Evolutionary conservation across 306 rosid genomes (phyloP).

Genomic region (Casuarina equisetifolia): DNA sequence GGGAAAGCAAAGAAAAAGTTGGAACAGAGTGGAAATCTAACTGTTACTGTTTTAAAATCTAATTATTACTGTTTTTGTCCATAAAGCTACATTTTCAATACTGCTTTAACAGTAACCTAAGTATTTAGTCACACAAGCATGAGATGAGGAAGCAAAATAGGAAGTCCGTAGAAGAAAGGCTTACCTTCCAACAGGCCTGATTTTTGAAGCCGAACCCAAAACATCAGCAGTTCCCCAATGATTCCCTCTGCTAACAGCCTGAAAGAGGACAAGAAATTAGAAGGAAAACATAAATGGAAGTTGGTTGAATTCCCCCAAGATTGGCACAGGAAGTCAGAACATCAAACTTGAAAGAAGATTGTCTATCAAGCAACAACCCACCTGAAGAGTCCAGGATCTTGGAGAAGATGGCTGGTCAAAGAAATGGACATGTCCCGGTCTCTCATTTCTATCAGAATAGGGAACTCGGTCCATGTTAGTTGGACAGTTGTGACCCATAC

Average conservation of each 20-base stretch:
- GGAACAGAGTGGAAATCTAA: neutral
- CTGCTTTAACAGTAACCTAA: neutral
- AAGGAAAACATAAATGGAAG: neutral
- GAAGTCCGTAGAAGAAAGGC: neutral
- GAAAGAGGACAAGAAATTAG: constrained; percentile 29
- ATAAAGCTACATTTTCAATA: neutral
- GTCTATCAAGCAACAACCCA: constrained; percentile 25
- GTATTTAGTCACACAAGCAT: neutral
- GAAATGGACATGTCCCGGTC: constrained; percentile 35
- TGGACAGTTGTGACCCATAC: constrained; percentile 47
- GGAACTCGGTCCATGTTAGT: constrained; percentile 67
- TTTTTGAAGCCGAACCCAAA: constrained; percentile 50
- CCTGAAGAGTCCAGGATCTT: constrained; percentile 70
- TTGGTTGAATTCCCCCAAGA: neutral
- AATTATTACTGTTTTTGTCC: too few species aligned
- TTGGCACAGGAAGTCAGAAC: constrained; percentile 10
- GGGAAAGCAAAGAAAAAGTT: neutral
- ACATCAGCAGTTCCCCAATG: constrained; percentile 54
- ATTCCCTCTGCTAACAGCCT: constrained; percentile 59
- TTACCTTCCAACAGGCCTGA: constrained; percentile 61
- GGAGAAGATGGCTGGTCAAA: constrained; percentile 73
- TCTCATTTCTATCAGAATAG: constrained; percentile 54
- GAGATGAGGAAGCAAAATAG: neutral
- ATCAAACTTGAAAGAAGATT: constrained; percentile 8
- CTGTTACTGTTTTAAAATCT: neutral